phyloP scores from a whole-genome alignment of 164 flowering plant species.

The Aristolochia californica region DNA sequence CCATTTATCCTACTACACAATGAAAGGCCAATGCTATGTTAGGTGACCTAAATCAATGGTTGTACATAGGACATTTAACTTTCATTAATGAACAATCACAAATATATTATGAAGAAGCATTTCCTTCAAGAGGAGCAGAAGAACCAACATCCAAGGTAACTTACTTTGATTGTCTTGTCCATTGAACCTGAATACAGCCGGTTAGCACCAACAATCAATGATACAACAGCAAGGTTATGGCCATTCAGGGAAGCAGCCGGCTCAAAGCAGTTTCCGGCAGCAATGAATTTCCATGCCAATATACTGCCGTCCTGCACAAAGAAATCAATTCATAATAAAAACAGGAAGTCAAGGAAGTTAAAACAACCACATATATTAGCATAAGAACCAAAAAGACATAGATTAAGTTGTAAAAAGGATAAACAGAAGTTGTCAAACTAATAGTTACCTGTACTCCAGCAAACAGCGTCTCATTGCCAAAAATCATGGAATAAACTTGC shows the following conservation, averaged over 20 bases:
- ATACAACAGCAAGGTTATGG: slow-evolving; percentile 59
- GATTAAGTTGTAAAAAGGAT: too few species aligned
- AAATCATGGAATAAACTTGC: slow-evolving; percentile 79
- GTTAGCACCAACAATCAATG: slow-evolving; percentile 81
- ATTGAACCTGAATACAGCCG: slow-evolving; percentile 90
- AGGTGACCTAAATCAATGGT: too few species aligned
- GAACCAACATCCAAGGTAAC: slow-evolving; percentile 10
- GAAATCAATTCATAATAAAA: background rate
- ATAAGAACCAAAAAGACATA: too few species aligned
- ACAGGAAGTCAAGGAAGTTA: too few species aligned
- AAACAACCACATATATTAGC: too few species aligned
- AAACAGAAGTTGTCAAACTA: background rate
- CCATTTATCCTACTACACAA: too few species aligned
- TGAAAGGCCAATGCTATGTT: too few species aligned
- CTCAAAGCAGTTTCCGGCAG: slow-evolving; percentile 53
- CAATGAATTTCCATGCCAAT: slow-evolving; percentile 78
- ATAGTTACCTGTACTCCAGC: slow-evolving; percentile 78
- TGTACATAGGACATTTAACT: background rate
- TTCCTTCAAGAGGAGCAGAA: background rate
- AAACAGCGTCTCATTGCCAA: slow-evolving; percentile 72
- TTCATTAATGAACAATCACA: background rate
- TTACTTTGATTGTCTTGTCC: slow-evolving; percentile 75
- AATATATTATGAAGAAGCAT: background rate
- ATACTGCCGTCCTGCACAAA: slow-evolving; percentile 72
- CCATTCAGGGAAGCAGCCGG: slow-evolving; percentile 79